A percentile compares a stretch with the other conserved stretches of the same genome.
Conservation (phyloP, 1,284 basidiomycete species). For the Volvariella volvacea region DNA sequence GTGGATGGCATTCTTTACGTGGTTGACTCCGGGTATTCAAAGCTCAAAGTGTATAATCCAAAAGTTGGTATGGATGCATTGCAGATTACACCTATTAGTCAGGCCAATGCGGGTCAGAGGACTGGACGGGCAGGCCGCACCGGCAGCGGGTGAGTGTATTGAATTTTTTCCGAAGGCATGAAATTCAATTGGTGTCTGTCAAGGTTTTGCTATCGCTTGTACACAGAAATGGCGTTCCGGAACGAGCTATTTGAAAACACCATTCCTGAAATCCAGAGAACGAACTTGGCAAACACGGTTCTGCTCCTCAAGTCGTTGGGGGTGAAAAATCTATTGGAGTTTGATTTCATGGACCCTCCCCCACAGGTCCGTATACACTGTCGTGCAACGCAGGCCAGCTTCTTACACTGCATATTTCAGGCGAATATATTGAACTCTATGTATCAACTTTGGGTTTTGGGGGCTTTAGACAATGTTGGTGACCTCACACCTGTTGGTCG, state of each 20-base stretch:
- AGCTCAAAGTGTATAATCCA: conserved; percentile 98
- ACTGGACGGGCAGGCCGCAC: conserved; percentile 96
- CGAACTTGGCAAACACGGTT: conserved; percentile 96
- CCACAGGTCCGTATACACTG: conserved; percentile 75
- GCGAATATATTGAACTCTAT: conserved; percentile 96
- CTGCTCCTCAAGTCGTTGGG: conserved; percentile 91
- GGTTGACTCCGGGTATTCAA: conserved; percentile 94
- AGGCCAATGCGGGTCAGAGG: conserved; percentile 95
- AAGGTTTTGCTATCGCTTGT: conserved; percentile 91
- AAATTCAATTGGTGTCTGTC: background rate
- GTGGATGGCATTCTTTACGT: conserved; percentile 98
- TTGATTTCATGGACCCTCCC: conserved; percentile 99
- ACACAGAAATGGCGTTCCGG: conserved; percentile 79
- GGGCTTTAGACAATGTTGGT: conserved; percentile 96
- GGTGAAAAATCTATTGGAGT: conserved; percentile 95
- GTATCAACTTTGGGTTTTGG: conserved; percentile 99
- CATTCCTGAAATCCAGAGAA: conserved; percentile 97
- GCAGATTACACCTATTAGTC: conserved; percentile 97
- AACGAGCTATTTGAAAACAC: conserved; percentile 91
- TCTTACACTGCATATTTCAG: conserved; percentile 39
- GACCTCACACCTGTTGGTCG: conserved; percentile 88
- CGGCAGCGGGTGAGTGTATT: conserved; percentile 65
- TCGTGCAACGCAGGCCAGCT: too few species aligned
- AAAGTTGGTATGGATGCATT: conserved; percentile 99
- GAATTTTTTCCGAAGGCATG: conserved; percentile 7